Base-by-base conservation (phyloP, 2,329 filamentous ascomycete species). In the Hymenoscyphus salicellus region DNA sequence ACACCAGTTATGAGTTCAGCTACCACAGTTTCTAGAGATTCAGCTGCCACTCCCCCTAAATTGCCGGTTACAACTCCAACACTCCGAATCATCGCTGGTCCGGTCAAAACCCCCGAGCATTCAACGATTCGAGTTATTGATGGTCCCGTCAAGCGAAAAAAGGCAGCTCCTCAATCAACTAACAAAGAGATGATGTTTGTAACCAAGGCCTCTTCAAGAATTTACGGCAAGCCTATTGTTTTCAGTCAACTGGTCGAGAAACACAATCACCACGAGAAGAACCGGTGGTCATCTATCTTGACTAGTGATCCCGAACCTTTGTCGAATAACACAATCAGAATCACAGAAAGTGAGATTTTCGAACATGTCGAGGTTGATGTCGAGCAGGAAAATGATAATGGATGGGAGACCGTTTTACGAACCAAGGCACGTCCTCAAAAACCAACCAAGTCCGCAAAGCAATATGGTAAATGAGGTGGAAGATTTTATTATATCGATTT, bases 61-160 rank as follows among this genome's bases (percentile, higher is more conserved):
- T 17, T 60, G 38, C 60, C 49, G n/a, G 60, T 61, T 23, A 55
- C 17, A n/a, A 61, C 60, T 7, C 43, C 43, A n/a, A 61, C 60
- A 36, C 33, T 61, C n/a, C 26, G 60, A 28, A 61, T 61, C 20
- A 38, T 61, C 23, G n/a, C 43, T 32, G 23, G 38, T n/a, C n/a
- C 43, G 43, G 28, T 28, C 23, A 49, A 49, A 16, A 10, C 5
- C 20, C 20, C 41, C n/a, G 23, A 23, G 10, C 10, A 17, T 20
- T 38, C 60, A 23, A 32, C 32, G 23, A n/a, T 20, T 30, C 55
- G 55, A 32, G 30, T 33, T 30, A 8, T 56, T 56, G 30, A 56
- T 30, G 55, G 55, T 32, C 28, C 26, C 5, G 14, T 32, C 5
- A 56, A 56, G 55, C 46, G 46, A 20, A 52, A 26, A 8, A 52